Conservation (phyloP, 176 grass and related monocot species). For the Coix lacrymajobi region DNA sequence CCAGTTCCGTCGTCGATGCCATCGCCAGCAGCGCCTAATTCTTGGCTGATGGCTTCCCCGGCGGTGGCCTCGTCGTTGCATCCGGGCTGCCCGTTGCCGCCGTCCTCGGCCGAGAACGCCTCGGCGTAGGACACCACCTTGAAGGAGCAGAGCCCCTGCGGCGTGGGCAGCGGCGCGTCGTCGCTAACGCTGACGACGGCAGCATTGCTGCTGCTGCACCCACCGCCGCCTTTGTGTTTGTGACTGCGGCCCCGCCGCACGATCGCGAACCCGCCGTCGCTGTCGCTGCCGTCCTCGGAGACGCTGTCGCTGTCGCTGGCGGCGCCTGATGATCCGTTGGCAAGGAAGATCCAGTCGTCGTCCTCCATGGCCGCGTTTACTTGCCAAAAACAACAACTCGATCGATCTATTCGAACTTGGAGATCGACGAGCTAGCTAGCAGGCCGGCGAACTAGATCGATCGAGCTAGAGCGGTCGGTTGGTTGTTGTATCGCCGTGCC, state of each 20-base stretch:
- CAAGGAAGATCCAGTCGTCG: background rate
- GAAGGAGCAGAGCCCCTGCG: background rate
- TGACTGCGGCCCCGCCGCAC: background rate
- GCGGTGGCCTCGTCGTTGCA: background rate
- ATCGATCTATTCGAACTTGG: background rate
- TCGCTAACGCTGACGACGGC: background rate
- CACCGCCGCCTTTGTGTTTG: background rate
- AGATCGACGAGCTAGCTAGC: background rate
- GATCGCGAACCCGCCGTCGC: background rate
- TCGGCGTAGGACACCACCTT: background rate
- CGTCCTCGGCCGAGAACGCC: background rate
- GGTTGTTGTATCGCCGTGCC: background rate
- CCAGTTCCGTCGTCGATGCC: background rate
- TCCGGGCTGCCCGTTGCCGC: background rate
- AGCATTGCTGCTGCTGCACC: no score
- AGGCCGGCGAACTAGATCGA: background rate
- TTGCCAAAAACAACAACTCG: background rate
- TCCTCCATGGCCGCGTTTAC: background rate
- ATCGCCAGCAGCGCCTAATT: background rate
- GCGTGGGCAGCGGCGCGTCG: background rate
- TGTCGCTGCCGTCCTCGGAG: background rate
- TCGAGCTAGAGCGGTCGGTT: background rate
- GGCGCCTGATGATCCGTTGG: background rate
- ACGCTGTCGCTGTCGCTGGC: background rate
- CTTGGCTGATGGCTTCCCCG: background rate